A percentile compares a stretch with the other conserved stretches of the same genome.
Evolutionary conservation across 1,139 yeast genomes (phyloP).

Genomic region (Zygosaccharomyces sapae): DNA sequence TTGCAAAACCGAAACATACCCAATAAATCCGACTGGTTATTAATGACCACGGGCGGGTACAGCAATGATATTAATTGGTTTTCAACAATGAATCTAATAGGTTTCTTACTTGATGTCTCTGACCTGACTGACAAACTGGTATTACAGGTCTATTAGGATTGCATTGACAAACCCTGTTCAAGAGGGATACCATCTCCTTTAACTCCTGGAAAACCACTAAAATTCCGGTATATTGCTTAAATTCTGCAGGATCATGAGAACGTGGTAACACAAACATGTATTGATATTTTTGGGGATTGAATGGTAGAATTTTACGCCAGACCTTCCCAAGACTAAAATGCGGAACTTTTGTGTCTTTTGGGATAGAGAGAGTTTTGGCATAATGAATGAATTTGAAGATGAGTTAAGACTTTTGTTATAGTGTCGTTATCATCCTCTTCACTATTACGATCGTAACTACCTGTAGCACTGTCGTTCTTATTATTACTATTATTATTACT

Average conservation of each 20-base stretch:
- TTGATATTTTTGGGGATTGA: slow-evolving; percentile 25
- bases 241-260: slow-evolving; percentile 19
- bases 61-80: slow-evolving; percentile 22
- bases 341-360: slow-evolving; percentile 20
- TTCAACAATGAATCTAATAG: slow-evolving; percentile 23
- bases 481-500: background rate
- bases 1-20: slow-evolving; percentile 24
- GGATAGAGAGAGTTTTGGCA: slow-evolving; percentile 32
- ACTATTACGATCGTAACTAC: slow-evolving; percentile 1
- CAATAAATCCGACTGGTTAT: slow-evolving; percentile 24
- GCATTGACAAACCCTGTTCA: slow-evolving; percentile 25
- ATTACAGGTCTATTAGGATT: slow-evolving; percentile 24
- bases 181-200: slow-evolving; percentile 24
- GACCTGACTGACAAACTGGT: slow-evolving; percentile 29
- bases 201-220: slow-evolving; percentile 29
- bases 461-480: background rate
- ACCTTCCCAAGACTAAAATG: slow-evolving; percentile 28
- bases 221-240: slow-evolving; percentile 22
- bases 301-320: slow-evolving; percentile 26
- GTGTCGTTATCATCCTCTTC: slow-evolving; percentile 26
- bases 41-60: slow-evolving; percentile 27
- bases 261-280: slow-evolving; percentile 24
- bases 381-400: slow-evolving; percentile 34
- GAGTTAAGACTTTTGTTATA: slow-evolving; percentile 27
- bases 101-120: slow-evolving; percentile 27